Conservation (phyloP, 1,139 yeast genomes). For the Pichia sp. region DNA sequence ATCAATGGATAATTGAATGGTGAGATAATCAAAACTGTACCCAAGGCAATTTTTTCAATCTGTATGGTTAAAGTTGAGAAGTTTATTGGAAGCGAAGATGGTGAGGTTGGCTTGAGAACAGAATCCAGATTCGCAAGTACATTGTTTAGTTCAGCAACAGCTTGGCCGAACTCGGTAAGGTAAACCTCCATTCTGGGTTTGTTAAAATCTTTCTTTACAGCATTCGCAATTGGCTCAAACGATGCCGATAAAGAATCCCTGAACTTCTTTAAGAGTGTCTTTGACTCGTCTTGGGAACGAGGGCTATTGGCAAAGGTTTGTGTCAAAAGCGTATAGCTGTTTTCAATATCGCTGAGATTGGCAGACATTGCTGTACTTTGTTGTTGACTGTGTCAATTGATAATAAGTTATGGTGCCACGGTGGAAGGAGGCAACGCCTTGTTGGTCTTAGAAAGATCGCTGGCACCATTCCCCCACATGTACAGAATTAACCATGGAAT, state of each 20-base stretch:
- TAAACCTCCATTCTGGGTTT: slow-evolving; percentile 60
- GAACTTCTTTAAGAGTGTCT: slow-evolving; percentile 48
- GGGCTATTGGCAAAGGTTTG: slow-evolving; percentile 8
- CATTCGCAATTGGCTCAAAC: slow-evolving; percentile 49
- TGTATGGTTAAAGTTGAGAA: slow-evolving; percentile 45
- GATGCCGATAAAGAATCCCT: slow-evolving; percentile 65
- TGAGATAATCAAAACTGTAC: slow-evolving; percentile 68
- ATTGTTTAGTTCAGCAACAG: slow-evolving; percentile 54
- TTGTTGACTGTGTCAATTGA: background rate
- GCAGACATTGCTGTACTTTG: background rate
- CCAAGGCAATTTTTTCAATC: slow-evolving; percentile 67
- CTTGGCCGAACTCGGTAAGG: slow-evolving; percentile 50
- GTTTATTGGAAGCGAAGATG: slow-evolving; percentile 43
- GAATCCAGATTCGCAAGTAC: slow-evolving; percentile 56
- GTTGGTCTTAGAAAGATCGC: too few relatives aligned
- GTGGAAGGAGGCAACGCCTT: too few relatives aligned
- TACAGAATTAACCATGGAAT: too few relatives aligned
- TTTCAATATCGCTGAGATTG: background rate
- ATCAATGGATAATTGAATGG: slow-evolving; percentile 87
- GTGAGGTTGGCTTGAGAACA: slow-evolving; percentile 57
- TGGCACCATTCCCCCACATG: too few relatives aligned
- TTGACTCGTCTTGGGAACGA: slow-evolving; percentile 14
- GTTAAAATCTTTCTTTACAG: slow-evolving; percentile 63
- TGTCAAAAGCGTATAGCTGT: background rate
- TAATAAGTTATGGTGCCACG: too few relatives aligned